Evolutionary conservation across 352 stramenopile genomes (phyloP), one percentile per base, ranked within the genome.

Genomic region (Albugo candida): DNA sequence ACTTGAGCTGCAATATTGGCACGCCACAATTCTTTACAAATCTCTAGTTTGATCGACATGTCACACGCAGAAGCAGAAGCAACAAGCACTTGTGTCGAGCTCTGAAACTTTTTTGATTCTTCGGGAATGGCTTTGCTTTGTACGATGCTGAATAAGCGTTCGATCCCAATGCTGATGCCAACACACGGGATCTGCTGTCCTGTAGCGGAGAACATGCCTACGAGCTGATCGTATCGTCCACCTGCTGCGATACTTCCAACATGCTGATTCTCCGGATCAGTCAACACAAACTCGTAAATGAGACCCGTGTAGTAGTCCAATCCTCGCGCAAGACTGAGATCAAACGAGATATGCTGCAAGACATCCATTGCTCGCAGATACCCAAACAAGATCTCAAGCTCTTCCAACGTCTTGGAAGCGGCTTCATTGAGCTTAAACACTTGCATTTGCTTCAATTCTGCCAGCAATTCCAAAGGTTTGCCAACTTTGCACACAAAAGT

Each of bases 231-330:
- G 69, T 99, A 99, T 46, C 95, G 79, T 2, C 95, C 95, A 36
- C 95, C 95, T 38, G 92, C 95, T 24, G 89, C 94, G 63, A 99
- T 98, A 42, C 87, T 97, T 44, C 95, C 95, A 24, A 99, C 92
- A 56, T 97, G 82, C 52, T 85, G 67, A 20, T 64, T 82, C 51
- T 78, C 89, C 42, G 83, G 69, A 24, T 43, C 38, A 8, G 20
- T 19, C 20, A 97, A 81, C 24, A 99, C 89, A 46, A 95, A 97
- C 69, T 99, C 95, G 65, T 99, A 99, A 61, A 99, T 99, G 40
- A 99, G 70, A 13, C 95, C 95, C 13, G 94, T 99, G 71, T 99
- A 99, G 81, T 99, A 99, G 67, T 98, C 94, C 12, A 99, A 70
- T 19, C 95, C 95, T 21, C 95, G 83, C 13, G 95, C 95, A 40